A percentile compares a stretch with the other conserved stretches of the same genome.
These are phyloP conservation scores for Moniliella sp. DNA, from an alignment of 1,284 basidiomycete species.

Conservation along the genomic window DNA sequence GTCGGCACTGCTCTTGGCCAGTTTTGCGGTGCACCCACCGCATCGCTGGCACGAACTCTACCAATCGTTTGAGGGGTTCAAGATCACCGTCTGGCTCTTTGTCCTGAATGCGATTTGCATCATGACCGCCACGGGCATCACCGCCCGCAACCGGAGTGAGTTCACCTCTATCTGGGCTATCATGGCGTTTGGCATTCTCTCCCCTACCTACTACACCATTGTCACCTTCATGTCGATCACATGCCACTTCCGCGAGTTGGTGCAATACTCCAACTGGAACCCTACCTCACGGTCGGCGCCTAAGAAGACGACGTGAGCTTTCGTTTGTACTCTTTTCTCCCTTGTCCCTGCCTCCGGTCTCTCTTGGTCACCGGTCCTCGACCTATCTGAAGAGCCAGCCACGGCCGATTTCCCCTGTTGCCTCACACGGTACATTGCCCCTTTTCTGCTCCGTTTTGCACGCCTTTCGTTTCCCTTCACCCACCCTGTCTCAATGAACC, in stretches of 20 bases:
- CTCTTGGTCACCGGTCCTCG: background rate
- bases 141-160: conserved; percentile 13
- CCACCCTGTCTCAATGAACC: too few species aligned
- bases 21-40: conserved; percentile 2
- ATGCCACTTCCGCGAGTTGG: conserved; percentile 19
- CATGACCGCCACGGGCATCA: conserved; percentile 3
- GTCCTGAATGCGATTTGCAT: conserved; percentile 2
- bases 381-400: background rate
- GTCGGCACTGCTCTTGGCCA: background rate
- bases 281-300: conserved; percentile 2
- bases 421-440: background rate
- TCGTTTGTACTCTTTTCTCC: background rate
- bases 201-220: conserved; percentile 12
- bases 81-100: conserved; percentile 1
- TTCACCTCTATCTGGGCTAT: conserved; percentile 13
- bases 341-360: background rate
- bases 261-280: conserved; percentile 16
- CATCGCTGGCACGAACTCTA: conserved; percentile 1
- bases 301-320: background rate
- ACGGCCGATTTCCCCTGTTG: too few species aligned
- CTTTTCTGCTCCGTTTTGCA: background rate
- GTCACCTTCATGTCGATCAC: conserved; percentile 16
- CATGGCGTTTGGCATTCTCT: conserved; percentile 9
- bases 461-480: too few species aligned
- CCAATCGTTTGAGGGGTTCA: conserved; percentile 2